These are phyloP conservation scores for Stenogyne calaminthoides DNA, from an alignment of 305 asterid genomes.

Conservation along the genomic window DNA sequence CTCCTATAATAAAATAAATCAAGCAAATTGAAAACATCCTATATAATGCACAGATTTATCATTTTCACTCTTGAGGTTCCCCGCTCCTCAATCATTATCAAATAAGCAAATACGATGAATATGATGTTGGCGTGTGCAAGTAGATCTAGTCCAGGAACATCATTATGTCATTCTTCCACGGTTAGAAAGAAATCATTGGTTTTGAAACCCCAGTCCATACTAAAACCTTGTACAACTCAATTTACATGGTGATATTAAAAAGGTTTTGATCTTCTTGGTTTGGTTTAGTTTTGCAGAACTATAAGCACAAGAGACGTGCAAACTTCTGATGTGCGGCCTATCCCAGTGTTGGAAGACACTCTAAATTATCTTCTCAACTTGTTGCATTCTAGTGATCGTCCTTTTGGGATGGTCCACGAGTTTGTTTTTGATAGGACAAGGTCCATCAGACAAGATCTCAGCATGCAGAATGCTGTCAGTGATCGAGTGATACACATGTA, in stretches of 20 bases:
- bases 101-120: not conserved
- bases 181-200: not conserved
- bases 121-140: not conserved
- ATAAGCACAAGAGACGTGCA: slow-evolving; percentile 51
- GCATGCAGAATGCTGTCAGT: slow-evolving; percentile 75
- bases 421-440: slow-evolving; percentile 91
- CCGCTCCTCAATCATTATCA: not conserved
- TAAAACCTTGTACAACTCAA: not conserved
- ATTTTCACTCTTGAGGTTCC: not conserved
- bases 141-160: not conserved
- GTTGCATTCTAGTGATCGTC: slow-evolving; percentile 55
- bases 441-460: slow-evolving; percentile 94
- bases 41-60: not conserved
- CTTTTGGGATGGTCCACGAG: slow-evolving; percentile 87
- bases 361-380: slow-evolving; percentile 67
- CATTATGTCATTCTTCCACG: not conserved
- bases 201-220: not conserved
- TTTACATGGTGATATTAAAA: not conserved
- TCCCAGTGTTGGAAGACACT: slow-evolving; percentile 76
- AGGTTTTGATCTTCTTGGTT: slow-evolving; percentile 24
- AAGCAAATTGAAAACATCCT: not conserved
- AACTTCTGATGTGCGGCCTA: slow-evolving; percentile 85
- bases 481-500: slow-evolving; percentile 69
- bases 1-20: not conserved
- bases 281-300: slow-evolving; percentile 91